Conservation (phyloP, 225 moss, liverwort and hornwort species). For the Antitrichia curtipendula region DNA sequence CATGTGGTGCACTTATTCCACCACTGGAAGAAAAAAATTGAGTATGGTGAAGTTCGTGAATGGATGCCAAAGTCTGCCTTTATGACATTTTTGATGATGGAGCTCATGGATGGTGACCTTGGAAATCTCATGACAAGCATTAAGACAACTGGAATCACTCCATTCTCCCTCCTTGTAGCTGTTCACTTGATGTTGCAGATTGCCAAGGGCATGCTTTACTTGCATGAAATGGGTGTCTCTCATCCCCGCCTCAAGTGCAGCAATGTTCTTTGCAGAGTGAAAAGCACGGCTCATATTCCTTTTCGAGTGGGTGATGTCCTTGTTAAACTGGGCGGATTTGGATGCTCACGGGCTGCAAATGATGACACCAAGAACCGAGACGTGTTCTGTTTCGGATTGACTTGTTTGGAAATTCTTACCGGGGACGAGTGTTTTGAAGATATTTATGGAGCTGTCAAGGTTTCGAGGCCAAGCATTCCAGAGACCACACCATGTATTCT, state of each 20-base stretch:
- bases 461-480: background rate
- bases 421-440: background rate
- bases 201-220: background rate
- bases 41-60: background rate
- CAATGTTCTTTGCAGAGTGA: background rate
- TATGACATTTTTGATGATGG: background rate
- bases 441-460: background rate
- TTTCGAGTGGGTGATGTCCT: background rate
- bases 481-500: background rate
- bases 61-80: background rate
- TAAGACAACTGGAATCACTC: background rate
- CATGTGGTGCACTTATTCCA: background rate
- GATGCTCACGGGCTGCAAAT: background rate
- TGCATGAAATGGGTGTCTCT: background rate
- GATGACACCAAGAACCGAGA: background rate
- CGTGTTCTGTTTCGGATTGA: background rate
- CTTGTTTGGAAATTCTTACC: conserved; percentile 5
- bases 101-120: background rate
- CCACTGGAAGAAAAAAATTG: background rate
- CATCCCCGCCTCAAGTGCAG: background rate
- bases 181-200: background rate
- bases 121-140: background rate
- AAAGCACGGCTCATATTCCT: background rate
- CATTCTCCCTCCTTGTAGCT: background rate
- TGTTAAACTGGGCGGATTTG: conserved; percentile 6